Conservation (phyloP, 2,329 filamentous ascomycete genomes). For the Penicillium psychrosexuale region DNA sequence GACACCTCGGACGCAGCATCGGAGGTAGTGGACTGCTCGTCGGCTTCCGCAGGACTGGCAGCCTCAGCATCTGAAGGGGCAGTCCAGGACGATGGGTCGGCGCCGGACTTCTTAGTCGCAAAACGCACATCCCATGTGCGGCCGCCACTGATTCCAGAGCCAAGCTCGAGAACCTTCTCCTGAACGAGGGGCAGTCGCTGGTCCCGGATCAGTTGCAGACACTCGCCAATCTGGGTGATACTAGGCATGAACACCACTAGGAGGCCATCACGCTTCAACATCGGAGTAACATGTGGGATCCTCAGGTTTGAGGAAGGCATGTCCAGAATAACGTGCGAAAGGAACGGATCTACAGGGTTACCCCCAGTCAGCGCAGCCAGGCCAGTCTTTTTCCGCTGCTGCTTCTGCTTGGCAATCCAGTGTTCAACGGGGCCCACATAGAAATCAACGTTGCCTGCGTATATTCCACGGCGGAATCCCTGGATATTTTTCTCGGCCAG, state of each 20-base stretch:
- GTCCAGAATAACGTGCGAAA: constrained; percentile 71
- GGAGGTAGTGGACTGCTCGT: constrained; percentile 3
- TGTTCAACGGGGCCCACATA: constrained; percentile 64
- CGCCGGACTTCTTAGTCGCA: constrained; percentile 37
- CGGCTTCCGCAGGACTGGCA: constrained; percentile 10
- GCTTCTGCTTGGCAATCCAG: constrained; percentile 58
- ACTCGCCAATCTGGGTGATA: constrained; percentile 72
- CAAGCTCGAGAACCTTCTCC: constrained; percentile 47
- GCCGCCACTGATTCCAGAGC: constrained; percentile 46
- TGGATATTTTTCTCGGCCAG: constrained; percentile 64
- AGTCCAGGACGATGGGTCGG: constrained; percentile 34
- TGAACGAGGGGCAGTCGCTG: constrained; percentile 53
- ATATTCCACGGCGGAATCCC: constrained; percentile 67
- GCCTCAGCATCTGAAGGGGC: constrained; percentile 19
- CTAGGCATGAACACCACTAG: constrained; percentile 72
- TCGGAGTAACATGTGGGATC: constrained; percentile 46
- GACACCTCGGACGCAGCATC: constrained; percentile 6
- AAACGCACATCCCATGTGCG: constrained; percentile 48
- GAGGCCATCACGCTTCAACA: constrained; percentile 62
- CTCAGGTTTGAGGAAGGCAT: constrained; percentile 61
- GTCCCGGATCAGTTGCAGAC: constrained; percentile 54
- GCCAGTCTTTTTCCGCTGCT: constrained; percentile 30
- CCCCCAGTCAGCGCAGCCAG: constrained; percentile 18
- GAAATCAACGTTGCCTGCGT: constrained; percentile 69
- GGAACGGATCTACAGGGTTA: constrained; percentile 53